Percentiles rank a stretch among this genome's conserved stretches.
phyloP scores from a whole-genome alignment of 768 basidiomycete species.

The Rubroboletus satanas region DNA sequence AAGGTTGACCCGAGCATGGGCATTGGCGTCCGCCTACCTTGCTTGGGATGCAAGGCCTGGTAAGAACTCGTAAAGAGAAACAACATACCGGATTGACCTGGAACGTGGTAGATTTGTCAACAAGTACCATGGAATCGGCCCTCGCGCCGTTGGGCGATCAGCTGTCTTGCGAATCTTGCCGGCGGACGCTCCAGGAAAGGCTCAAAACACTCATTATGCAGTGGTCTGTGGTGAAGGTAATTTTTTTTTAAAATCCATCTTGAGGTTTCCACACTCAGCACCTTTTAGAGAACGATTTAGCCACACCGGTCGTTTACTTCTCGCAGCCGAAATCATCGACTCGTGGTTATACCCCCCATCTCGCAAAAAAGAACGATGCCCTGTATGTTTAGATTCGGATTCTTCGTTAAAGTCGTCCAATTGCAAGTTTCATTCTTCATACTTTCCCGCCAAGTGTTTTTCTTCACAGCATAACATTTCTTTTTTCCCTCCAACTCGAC shows the following conservation, averaged over 20 bases:
- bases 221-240: slow-evolving; percentile 78
- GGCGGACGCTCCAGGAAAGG: slow-evolving; percentile 55
- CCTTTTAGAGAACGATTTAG: slow-evolving; percentile 54
- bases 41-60: slow-evolving; percentile 83
- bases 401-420: background rate
- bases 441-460: background rate
- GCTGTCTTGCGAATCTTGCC: slow-evolving; percentile 67
- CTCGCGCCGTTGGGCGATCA: slow-evolving; percentile 67
- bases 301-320: background rate
- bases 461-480: slow-evolving; percentile 2
- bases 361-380: background rate
- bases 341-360: slow-evolving; percentile 3
- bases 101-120: slow-evolving; percentile 59
- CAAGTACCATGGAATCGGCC: slow-evolving; percentile 66
- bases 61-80: slow-evolving; percentile 31
- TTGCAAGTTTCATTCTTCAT: background rate
- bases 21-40: slow-evolving; percentile 75
- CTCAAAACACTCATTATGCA: slow-evolving; percentile 65
- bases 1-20: slow-evolving; percentile 77
- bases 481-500: background rate
- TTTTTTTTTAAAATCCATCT: background rate
- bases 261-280: slow-evolving; percentile 6
- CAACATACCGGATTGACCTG: background rate
- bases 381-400: background rate
- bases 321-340: background rate